Evolutionary conservation across 2,329 filamentous ascomycete species (phyloP), one percentile per base, ranked within the genome.

Genomic region (Fusarium gaditjirri): DNA sequence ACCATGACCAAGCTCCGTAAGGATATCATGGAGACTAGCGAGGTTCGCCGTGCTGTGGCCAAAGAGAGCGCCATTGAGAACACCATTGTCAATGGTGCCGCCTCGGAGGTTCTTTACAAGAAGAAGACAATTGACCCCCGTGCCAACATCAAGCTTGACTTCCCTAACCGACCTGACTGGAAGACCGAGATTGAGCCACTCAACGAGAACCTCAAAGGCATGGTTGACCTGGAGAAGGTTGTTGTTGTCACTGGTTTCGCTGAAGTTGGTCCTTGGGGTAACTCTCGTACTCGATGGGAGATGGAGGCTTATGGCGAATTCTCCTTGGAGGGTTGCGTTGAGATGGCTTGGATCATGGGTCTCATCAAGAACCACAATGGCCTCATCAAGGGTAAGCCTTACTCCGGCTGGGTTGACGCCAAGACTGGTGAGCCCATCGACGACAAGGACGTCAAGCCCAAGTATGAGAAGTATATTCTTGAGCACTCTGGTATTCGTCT

Each of bases 261-360:
- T 60, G 96, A 99, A 82, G 91, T 98, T 69, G 95, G 96, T 52
- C 96, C 96, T 12, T 99, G 96, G 97, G 96, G 96, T 86, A 99
- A 98, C 86, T 95, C 96, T 6, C 91, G 96, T 78, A 99, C 96
- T 49, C 91, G 96, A 70, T 99, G 96, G 96, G 96, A 99, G 86
- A 99, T 99, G 95, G 96, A 99, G 83, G 95, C 96, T 3, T 91
- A 95, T 75, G 96, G 96, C 80, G 90, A 97, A 79, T 99, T 99
- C 86, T 98, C 96, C 13, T 90, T 99, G 19, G 97, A 99, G 83
- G 96, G 96, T 35, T 98, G 96, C 78, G 92, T 99, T 68, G 96
- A 99, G 84, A 99, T 99, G 96, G 95, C 96, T 36, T 99, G 96
- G 96, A 94, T 99, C 83, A 99, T 98, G 95, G 96, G 96, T 79